Base-by-base conservation (phyloP, 495 filamentous ascomycete genomes). In the Jackrogersella minutella region DNA sequence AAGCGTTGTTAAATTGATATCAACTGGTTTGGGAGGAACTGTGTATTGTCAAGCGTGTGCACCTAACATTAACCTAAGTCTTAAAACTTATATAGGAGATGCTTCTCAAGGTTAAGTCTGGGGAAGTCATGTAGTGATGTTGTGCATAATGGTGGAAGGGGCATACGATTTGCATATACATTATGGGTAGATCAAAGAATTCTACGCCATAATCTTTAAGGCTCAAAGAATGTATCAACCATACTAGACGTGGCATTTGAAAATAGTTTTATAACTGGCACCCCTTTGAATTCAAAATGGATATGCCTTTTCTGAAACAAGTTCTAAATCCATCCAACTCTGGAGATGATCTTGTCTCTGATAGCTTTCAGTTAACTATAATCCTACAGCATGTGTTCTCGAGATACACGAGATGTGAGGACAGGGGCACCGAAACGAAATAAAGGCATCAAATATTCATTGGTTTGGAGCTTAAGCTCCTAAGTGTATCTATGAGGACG, bases 401-500 rank as follows among this genome's bases (percentile, higher is more conserved):
- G 11, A 22, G 40, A 10, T 1, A 26, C 9, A 26, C 10, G 21
- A 21, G 8, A 7, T n/a, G 2, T n/a, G n/a, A n/a, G n/a, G 21
- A 3, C n/a, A 46, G 21, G 9, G 16, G 0, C 1, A 21, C 17
- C 19, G 17, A 46, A 26, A 5, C 7, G 21, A 24, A 13, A n/a
- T 52, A 36, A 19, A 36, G 50, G 22, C 9, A 22, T 36, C 36
- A 1, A 36, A 53, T 52, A 14, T 58, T 41, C 21, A 62, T 63
- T 50, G 16, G 11, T 17, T 58, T 31, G 17, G 21, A 24, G n/a
- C 26, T 46, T 56, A 61, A 53, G 43, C 21, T 52, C 13, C 57
- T 34, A 47, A 58, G 30, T 36, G 36, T 57, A 62, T 41, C 39
- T 62, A 58, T 34, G 26, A 60, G 28, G 51, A 57, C 44, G 40